These are phyloP conservation scores for Clonostachys rhizophaga DNA, from an alignment of 2,329 filamentous ascomycete species.

Conservation along the genomic window DNA sequence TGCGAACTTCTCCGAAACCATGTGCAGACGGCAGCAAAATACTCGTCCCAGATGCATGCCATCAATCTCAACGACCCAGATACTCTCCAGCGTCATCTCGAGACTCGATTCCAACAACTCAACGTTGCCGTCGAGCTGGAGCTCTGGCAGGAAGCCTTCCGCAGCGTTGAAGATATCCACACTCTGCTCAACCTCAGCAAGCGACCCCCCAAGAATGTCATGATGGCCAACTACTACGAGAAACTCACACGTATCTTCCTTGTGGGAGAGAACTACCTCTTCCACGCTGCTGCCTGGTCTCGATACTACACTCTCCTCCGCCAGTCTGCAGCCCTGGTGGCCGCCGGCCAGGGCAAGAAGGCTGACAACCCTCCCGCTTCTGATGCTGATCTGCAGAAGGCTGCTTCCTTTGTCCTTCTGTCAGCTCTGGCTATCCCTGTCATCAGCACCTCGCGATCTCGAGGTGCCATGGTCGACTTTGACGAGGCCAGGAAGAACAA, in stretches of 20 bases:
- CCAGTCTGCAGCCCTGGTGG: conserved; percentile 79
- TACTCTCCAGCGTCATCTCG: conserved; percentile 92
- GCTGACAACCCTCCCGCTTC: conserved; percentile 87
- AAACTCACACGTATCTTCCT: conserved; percentile 98
- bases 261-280: conserved; percentile 98
- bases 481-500: conserved; percentile 98
- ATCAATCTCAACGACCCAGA: conserved; percentile 98
- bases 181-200: conserved; percentile 96
- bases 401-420: conserved; percentile 90
- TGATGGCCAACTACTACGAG: conserved; percentile 99
- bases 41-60: conserved; percentile 97
- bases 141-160: conserved; percentile 99
- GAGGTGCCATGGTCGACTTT: conserved; percentile 92
- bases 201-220: conserved; percentile 94
- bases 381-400: conserved; percentile 88
- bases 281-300: conserved; percentile 97
- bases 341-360: conserved; percentile 84
- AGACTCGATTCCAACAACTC: conserved; percentile 97
- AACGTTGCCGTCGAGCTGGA: conserved; percentile 98
- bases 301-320: conserved; percentile 95
- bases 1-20: conserved; percentile 98
- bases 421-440: conserved; percentile 97
- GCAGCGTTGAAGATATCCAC: conserved; percentile 98
- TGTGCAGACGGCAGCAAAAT: conserved; percentile 98
- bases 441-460: conserved; percentile 95